Base-by-base conservation (phyloP, 116 monocot genomes). In the Iris pallida region DNA sequence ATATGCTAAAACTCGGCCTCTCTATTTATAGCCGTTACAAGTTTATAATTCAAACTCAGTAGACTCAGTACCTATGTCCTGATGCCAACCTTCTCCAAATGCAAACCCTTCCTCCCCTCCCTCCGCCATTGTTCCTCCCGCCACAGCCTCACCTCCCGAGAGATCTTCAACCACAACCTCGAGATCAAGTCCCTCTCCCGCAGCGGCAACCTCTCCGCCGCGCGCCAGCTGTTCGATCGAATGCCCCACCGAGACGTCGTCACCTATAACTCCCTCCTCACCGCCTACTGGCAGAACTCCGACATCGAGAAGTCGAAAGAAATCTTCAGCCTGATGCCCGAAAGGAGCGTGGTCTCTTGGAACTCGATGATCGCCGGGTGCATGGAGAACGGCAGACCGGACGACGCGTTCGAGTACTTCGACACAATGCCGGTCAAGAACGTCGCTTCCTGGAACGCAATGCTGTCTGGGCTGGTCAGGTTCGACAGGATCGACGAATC, bases 361-460 rank as follows among this genome's bases (percentile, higher is more conserved):
- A 94, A 94, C 73, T 88, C 90, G 43, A 90, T 94, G 68, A 71
- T 94, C 42, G 75, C 91, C 19, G 85, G 81, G 5, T 83, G 76
- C 68, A 52, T 78, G 57, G 69, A 64, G 19, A 80, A 80, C 69
- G 56, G 66, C 59, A 15, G 70, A 55, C 53, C 77, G 52, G 75
- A 83, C 17, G 72, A 77, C 48, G 79, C 86, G 48, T 65, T 88
- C 53, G 40, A 20, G 20, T 75, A 78, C 70, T 87, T 83, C 66
- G 16, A 5, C 1, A 53, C 45, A 45, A 88, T 88, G 91, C 90
- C 88, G 4, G 49, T 45, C n/a, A 76, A 80, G 47, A 95, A 83
- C 49, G 70, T 82, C 4, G 77, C 86, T 46, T 90, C 95, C 14
- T 95, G 88, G 86, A 95, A 95, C 51, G 85, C 83, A 5, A 88